Conservation (phyloP, 2,329 filamentous ascomycete species). For the Bipolaris bicolor region DNA sequence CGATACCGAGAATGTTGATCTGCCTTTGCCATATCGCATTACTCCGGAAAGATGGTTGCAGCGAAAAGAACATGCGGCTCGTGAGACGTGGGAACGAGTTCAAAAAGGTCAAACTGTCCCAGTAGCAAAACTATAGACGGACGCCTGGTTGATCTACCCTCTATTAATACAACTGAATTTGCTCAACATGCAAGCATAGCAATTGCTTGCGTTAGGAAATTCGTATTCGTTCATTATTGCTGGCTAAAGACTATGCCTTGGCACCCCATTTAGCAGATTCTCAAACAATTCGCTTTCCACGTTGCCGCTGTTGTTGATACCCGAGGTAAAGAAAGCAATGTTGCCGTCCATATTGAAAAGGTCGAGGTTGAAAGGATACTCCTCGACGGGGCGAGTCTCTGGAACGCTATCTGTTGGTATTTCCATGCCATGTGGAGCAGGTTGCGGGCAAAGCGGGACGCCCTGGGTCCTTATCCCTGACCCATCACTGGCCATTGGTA, state of each 20-base stretch:
- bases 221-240: not conserved
- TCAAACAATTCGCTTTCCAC: slow-evolving; percentile 16
- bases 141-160: not conserved
- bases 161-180: not conserved
- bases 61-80: slow-evolving; percentile 9
- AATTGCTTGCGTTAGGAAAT: not conserved
- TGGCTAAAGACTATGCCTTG: not conserved
- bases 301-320: slow-evolving; percentile 9
- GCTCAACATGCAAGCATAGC: no score
- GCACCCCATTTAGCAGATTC: slow-evolving; percentile 1
- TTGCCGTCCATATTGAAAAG: slow-evolving; percentile 14
- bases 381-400: slow-evolving; percentile 3
- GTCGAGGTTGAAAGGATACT: slow-evolving; percentile 20
- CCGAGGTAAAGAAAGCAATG: slow-evolving; percentile 15
- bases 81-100: slow-evolving; percentile 10
- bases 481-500: not conserved
- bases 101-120: not conserved
- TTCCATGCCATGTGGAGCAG: not conserved
- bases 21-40: slow-evolving; percentile 15
- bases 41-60: slow-evolving; percentile 12
- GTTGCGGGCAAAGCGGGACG: not conserved
- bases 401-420: not conserved
- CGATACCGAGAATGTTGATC: slow-evolving; percentile 9
- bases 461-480: not conserved
- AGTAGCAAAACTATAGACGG: slow-evolving; percentile 8